Evolutionary conservation across 2,329 filamentous ascomycete species (phyloP).

Genomic region (Albophoma yamanashiensis): DNA sequence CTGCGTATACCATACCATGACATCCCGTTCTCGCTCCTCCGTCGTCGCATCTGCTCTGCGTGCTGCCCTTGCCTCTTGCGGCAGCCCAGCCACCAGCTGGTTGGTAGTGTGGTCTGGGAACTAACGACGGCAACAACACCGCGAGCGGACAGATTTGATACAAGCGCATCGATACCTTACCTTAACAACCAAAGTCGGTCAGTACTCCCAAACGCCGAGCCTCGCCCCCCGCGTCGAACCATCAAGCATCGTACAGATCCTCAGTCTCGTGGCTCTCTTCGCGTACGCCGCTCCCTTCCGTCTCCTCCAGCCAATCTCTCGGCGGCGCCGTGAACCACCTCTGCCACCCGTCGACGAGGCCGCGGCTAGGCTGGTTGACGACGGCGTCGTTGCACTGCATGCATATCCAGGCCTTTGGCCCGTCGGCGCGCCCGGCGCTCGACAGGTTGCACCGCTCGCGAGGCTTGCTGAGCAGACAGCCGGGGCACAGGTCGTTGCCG

Average conservation of each 20-base stretch:
- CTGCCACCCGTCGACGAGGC: neutral
- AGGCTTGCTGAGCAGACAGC: constrained; percentile 13
- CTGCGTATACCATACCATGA: neutral
- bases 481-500: constrained; percentile 17
- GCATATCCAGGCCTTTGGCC: constrained; percentile 18
- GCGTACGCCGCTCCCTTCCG: neutral
- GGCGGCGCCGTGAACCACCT: neutral
- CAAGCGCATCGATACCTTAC: neutral
- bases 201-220: neutral
- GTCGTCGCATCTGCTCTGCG: neutral
- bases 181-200: neutral
- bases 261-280: neutral
- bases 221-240: neutral
- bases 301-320: neutral
- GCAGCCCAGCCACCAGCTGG: neutral
- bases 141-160: neutral
- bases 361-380: neutral
- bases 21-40: neutral
- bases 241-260: neutral
- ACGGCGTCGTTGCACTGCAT: constrained; percentile 17
- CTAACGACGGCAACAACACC: neutral
- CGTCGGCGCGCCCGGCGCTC: neutral
- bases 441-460: neutral
- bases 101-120: neutral
- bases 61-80: neutral